Evolutionary conservation across 495 filamentous ascomycete species (phyloP).

Genomic region (Hypomontagnella monticulosa): DNA sequence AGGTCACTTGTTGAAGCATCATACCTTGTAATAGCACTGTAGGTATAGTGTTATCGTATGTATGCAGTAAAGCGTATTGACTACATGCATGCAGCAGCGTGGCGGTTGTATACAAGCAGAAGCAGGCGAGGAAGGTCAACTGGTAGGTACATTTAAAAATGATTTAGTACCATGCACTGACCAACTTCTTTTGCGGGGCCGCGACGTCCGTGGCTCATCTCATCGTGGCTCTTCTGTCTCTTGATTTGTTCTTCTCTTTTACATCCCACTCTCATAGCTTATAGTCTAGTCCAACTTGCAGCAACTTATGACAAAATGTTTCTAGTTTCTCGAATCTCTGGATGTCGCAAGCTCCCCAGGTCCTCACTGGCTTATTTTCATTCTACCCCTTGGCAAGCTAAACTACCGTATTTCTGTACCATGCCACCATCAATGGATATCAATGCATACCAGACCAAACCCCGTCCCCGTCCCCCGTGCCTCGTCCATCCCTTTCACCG

Average conservation of each 20-base stretch:
- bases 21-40: too few relatives aligned
- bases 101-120: constrained; percentile 8
- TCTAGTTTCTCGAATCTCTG: constrained; percentile 18
- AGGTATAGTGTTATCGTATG: too few relatives aligned
- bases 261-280: constrained; percentile 36
- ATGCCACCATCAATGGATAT: constrained; percentile 9
- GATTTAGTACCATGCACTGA: background rate
- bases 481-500: constrained; percentile 13
- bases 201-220: constrained; percentile 24
- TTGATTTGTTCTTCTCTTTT: constrained; percentile 33
- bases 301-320: constrained; percentile 38
- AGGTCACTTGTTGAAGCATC: background rate
- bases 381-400: constrained; percentile 13
- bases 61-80: constrained; percentile 25
- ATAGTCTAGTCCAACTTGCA: constrained; percentile 30
- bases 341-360: background rate
- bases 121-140: too few relatives aligned
- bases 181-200: constrained; percentile 30
- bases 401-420: constrained; percentile 34
- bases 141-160: background rate
- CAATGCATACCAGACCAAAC: background rate
- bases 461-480: constrained; percentile 1
- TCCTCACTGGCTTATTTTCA: background rate
- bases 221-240: constrained; percentile 17
- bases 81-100: constrained; percentile 11